Conservation (phyloP, 1,139 yeast species). For the Komagataea norvegica region DNA sequence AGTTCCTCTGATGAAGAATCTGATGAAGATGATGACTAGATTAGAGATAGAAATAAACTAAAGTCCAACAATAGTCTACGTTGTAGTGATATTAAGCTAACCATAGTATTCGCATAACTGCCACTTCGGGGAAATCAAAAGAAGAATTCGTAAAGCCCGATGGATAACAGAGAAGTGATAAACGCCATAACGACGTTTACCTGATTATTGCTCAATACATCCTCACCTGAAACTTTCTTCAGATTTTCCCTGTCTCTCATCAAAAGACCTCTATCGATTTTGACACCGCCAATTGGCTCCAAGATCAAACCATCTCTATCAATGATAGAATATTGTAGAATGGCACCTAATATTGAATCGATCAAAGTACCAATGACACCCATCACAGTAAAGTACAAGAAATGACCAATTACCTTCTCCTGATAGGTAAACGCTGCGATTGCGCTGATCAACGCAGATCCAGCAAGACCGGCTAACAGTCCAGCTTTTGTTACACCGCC, state of each 20-base stretch:
- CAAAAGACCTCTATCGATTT: constrained; percentile 18
- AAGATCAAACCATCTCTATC: constrained; percentile 36
- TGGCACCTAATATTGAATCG: constrained; percentile 44
- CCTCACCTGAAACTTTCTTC: constrained; percentile 26
- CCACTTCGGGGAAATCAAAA: constrained; percentile 6
- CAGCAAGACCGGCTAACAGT: constrained; percentile 35
- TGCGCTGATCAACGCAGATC: constrained; percentile 35
- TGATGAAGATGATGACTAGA: constrained; percentile 1
- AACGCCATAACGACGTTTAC: constrained; percentile 38
- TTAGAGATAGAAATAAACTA: too few species aligned
- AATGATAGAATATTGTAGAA: constrained; percentile 35
- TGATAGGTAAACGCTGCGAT: constrained; percentile 25
- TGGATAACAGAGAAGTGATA: constrained; percentile 28
- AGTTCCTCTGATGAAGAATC: constrained; percentile 10
- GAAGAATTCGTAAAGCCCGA: constrained; percentile 25
- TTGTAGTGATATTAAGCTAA: too few species aligned
- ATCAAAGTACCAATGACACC: constrained; percentile 40
- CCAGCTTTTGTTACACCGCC: constrained; percentile 44
- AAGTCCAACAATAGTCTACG: too few species aligned
- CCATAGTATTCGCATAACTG: too few species aligned
- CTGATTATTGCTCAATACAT: constrained; percentile 37
- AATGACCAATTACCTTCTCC: constrained; percentile 18
- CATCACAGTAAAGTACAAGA: constrained; percentile 29
- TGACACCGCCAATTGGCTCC: constrained; percentile 39
- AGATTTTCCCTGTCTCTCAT: constrained; percentile 12